Evolutionary conservation across 1,284 basidiomycete genomes (phyloP).

Genomic region (Ceratorhiza oryzae-sativae): DNA sequence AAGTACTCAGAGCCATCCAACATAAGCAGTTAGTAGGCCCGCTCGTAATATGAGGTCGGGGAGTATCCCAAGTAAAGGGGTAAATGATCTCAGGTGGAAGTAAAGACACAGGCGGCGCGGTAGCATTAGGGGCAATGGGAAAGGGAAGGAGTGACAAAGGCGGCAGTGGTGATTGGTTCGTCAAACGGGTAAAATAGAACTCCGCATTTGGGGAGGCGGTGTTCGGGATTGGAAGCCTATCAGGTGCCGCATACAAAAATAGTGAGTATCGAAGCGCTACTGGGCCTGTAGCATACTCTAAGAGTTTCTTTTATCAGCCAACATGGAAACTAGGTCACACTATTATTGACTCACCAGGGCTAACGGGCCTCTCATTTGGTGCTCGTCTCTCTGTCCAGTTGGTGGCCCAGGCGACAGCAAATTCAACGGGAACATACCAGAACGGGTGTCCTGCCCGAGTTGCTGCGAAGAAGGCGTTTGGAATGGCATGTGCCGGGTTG

Average conservation of each 20-base stretch:
- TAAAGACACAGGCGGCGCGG: constrained; percentile 7
- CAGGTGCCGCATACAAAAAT: constrained; percentile 6
- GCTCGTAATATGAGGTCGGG: constrained; percentile 16
- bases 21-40: constrained; percentile 15
- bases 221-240: neutral
- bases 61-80: constrained; percentile 21
- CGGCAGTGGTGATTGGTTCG: neutral
- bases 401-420: constrained; percentile 23
- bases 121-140: neutral
- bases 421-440: constrained; percentile 21
- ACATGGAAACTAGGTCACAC: neutral
- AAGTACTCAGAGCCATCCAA: constrained; percentile 23
- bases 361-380: neutral
- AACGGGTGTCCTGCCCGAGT: constrained; percentile 22
- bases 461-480: constrained; percentile 33
- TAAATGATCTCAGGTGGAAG: constrained; percentile 30
- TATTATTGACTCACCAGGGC: constrained; percentile 9
- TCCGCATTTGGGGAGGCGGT: neutral
- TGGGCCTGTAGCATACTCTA: constrained; percentile 29
- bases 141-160: neutral
- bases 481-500: constrained; percentile 19
- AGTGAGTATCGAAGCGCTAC: constrained; percentile 30
- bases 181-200: neutral
- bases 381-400: constrained; percentile 6
- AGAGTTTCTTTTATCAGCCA: neutral